Conservation (phyloP, 2,329 filamentous ascomycete genomes). For the Fusarium mexicanum region DNA sequence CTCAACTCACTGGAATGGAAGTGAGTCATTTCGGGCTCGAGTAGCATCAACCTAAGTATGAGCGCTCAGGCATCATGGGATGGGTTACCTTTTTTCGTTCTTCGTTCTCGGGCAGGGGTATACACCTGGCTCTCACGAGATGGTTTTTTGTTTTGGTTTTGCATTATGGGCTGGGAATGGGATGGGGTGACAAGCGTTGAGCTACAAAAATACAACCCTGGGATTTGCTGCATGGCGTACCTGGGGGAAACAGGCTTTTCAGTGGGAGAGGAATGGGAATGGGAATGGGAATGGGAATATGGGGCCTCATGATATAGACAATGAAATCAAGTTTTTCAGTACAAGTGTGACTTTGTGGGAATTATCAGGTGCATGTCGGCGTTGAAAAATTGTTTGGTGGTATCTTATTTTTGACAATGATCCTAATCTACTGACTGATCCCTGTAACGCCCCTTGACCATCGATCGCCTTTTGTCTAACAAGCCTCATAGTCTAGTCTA, state of each 20-base stretch:
- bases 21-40: slow-evolving; percentile 27
- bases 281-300: background rate
- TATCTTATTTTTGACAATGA: slow-evolving; percentile 38
- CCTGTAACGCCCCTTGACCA: slow-evolving; percentile 33
- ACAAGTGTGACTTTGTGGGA: background rate
- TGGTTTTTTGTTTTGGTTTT: slow-evolving; percentile 20
- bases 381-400: slow-evolving; percentile 34
- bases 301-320: slow-evolving; percentile 25
- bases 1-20: slow-evolving; percentile 31
- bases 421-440: slow-evolving; percentile 28
- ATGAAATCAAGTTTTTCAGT: slow-evolving; percentile 11
- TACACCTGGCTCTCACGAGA: slow-evolving; percentile 46
- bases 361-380: background rate
- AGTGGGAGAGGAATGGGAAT: background rate
- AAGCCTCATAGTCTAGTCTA: slow-evolving; percentile 5
- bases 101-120: slow-evolving; percentile 21
- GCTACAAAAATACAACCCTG: slow-evolving; percentile 36
- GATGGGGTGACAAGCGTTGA: slow-evolving; percentile 31
- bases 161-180: slow-evolving; percentile 13
- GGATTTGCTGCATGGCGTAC: slow-evolving; percentile 20
- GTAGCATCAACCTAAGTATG: slow-evolving; percentile 27
- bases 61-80: slow-evolving; percentile 30
- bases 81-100: slow-evolving; percentile 17
- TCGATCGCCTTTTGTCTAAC: background rate
- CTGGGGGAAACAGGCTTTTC: slow-evolving; percentile 4